These are phyloP conservation scores for Picea glauca DNA, from an alignment of 75 land plant genomes.

Conservation along the genomic window DNA sequence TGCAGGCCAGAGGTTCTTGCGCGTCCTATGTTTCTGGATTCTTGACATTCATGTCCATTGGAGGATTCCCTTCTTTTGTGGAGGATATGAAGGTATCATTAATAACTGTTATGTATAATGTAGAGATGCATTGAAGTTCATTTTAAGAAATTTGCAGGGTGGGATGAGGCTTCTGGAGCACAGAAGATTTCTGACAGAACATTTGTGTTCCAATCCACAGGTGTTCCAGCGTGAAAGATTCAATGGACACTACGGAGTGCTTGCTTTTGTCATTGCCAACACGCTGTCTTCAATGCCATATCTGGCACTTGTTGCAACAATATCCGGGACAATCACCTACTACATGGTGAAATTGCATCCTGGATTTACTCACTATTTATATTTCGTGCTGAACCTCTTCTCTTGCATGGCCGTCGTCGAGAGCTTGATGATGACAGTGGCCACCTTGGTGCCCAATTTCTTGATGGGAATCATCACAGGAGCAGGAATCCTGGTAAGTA, in stretches of 20 bases:
- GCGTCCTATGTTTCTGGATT: constrained; percentile 59
- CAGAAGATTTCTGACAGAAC: background rate
- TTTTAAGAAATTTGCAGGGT: background rate
- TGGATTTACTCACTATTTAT: constrained; percentile 25
- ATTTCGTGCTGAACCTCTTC: constrained; percentile 49
- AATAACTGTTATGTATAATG: background rate
- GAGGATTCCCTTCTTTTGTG: constrained; percentile 85
- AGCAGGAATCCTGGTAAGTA: constrained; percentile 41
- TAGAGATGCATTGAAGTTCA: background rate
- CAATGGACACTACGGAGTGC: constrained; percentile 70
- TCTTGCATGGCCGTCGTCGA: constrained; percentile 32
- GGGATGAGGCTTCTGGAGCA: background rate
- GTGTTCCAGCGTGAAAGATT: constrained; percentile 53
- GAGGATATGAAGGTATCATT: constrained; percentile 72
- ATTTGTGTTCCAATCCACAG: constrained; percentile 18
- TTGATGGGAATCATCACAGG: constrained; percentile 61
- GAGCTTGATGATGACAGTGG: constrained; percentile 60
- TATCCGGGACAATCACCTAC: constrained; percentile 36
- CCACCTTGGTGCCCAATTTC: constrained; percentile 49
- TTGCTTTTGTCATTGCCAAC: constrained; percentile 57
- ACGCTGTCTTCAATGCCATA: constrained; percentile 60
- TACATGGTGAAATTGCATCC: constrained; percentile 32
- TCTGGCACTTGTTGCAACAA: constrained; percentile 31
- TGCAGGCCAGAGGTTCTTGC: constrained; percentile 56
- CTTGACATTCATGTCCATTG: constrained; percentile 88